Base-by-base conservation (phyloP, 768 basidiomycete genomes). In the Psilocybe sp. region DNA sequence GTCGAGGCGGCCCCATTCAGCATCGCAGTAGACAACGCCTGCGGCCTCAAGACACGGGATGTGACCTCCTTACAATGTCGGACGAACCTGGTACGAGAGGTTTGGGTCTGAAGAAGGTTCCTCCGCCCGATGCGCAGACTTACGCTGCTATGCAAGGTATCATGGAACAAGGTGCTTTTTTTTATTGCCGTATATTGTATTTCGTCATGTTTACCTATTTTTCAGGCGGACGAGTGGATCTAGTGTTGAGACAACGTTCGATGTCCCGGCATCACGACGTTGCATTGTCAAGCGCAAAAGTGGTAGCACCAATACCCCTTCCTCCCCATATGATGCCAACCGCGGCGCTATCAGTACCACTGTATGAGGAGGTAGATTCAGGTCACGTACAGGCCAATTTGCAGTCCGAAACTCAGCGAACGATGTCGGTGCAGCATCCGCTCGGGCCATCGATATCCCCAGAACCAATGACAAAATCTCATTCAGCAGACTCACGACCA, bases 171-270 rank as follows among this genome's bases (percentile, higher is more conserved):
- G 60, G 57, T 64, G 43, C 44, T 58, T 59, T 41, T 39, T 47
- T 43, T 47, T 19, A 14, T 43, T 28, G n/a, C 39, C 48, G 41
- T 20, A 19, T 47, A 20, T 19, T 3, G 14, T 23, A 19, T 35
- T 43, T n/a, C 14, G 18, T 9, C 28, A 28, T 47, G 42, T 23
- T 23, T 16, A 19, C 16, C 13, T 16, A 11, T 20, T 13, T 76
- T 82, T 60, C 44, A 84, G 82, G 79, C 19, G 81, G 82, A 2
- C 69, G 79, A 34, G 79, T 84, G 13, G 84, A 85, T 61, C 62
- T 84, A 44, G 72, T 74, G 43, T 59, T 82, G 36, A 70, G 71
- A 48, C 71, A 73, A 11, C 46, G 57, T 28, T 28, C 23, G 4
- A 59, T 62, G 40, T 54, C 70, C 5, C 59, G 39, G 43, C 13